These are phyloP conservation scores for Yamadazyma kitorensis DNA, from an alignment of 805 yeast species.

Conservation along the genomic window DNA sequence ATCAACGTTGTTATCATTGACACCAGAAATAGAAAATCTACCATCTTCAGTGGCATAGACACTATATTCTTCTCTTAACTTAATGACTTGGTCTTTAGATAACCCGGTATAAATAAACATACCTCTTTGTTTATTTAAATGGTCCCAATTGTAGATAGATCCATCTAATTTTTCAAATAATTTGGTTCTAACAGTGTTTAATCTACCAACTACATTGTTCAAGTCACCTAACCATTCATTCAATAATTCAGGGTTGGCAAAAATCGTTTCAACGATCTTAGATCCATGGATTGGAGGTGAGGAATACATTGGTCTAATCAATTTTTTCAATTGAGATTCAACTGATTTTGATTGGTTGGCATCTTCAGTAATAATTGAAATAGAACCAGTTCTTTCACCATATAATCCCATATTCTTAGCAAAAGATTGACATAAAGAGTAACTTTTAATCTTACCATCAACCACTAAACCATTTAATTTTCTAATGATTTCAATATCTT, in stretches of 20 bases:
- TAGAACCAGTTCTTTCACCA: conserved; percentile 70
- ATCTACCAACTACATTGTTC: conserved; percentile 71
- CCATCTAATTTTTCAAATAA: conserved; percentile 63
- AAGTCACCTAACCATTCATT: conserved; percentile 82
- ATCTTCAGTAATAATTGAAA: conserved; percentile 59
- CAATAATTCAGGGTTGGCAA: conserved; percentile 54
- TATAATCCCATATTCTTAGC: conserved; percentile 50
- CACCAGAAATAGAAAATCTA: conserved; percentile 86
- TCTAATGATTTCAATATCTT: conserved; percentile 56
- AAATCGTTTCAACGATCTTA: conserved; percentile 76
- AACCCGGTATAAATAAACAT: conserved; percentile 96
- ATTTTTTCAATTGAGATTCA: conserved; percentile 78
- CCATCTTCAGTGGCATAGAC: conserved; percentile 90
- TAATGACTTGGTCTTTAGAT: conserved; percentile 62
- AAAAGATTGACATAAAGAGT: conserved; percentile 50
- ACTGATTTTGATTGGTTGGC: conserved; percentile 50
- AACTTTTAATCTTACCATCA: conserved; percentile 46
- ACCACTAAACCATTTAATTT: conserved; percentile 49
- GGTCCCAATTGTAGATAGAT: conserved; percentile 76
- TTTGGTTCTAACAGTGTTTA: conserved; percentile 65
- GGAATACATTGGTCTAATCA: conserved; percentile 84
- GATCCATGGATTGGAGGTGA: conserved; percentile 96
- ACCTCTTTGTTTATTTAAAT: conserved; percentile 84
- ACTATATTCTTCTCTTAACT: conserved; percentile 66
- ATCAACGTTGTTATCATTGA: conserved; percentile 76